Evolutionary conservation across 1,139 yeast species (phyloP).

Genomic region (Pneumocystis jirovecii): DNA sequence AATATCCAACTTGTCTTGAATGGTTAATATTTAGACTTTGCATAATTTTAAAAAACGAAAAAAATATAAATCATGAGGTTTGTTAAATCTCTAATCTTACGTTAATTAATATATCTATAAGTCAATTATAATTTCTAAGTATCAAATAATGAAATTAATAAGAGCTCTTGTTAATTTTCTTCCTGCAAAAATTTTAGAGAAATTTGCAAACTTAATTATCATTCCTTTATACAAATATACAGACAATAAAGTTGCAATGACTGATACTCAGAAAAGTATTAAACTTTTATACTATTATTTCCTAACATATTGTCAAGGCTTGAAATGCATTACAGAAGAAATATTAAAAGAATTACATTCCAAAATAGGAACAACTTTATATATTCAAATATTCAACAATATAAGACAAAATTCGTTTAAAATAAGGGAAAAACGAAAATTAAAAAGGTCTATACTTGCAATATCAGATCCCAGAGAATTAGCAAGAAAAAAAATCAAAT

Average conservation of each 20-base stretch:
- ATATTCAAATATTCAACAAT: constrained; percentile 45
- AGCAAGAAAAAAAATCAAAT: neutral
- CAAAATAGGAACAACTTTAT: constrained; percentile 60
- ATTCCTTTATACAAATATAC: constrained; percentile 12
- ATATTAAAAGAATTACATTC: constrained; percentile 53
- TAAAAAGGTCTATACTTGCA: constrained; percentile 63
- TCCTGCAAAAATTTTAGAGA: constrained; percentile 27
- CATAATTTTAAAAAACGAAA: constrained; percentile 11
- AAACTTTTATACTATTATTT: neutral
- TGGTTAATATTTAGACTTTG: constrained; percentile 5
- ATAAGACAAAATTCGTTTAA: constrained; percentile 46
- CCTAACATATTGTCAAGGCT: constrained; percentile 23
- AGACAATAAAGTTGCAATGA: constrained; percentile 6
- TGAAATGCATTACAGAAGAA: constrained; percentile 48
- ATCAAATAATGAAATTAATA: constrained; percentile 28
- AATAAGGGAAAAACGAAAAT: constrained; percentile 61
- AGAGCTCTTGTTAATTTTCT: constrained; percentile 45
- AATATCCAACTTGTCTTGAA: constrained; percentile 7
- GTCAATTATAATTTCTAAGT: neutral
- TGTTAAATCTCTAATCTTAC: constrained; percentile 4
- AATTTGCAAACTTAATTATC: constrained; percentile 31
- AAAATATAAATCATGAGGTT: constrained; percentile 7
- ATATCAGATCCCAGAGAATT: constrained; percentile 56
- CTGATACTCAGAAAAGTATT: neutral
- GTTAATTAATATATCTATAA: neutral